These are phyloP conservation scores for Linnemannia zychae DNA, from an alignment of 192 early-diverging fungal genomes.

Conservation along the genomic window DNA sequence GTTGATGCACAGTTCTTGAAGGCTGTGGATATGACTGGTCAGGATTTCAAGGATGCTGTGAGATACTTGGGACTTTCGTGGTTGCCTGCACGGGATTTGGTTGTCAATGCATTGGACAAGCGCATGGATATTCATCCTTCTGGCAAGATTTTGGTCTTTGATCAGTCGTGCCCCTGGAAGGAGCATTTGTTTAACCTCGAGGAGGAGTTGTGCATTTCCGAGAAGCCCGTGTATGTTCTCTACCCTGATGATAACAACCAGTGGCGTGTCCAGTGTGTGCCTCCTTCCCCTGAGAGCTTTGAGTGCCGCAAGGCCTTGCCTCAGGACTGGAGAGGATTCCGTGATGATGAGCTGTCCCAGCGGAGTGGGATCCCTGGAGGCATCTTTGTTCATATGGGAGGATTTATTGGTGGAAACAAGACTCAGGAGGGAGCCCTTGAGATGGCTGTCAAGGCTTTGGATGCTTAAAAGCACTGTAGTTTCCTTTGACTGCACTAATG, in stretches of 20 bases:
- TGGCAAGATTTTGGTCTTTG: conserved; percentile 87
- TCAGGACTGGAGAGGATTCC: conserved; percentile 77
- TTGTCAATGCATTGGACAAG: conserved; percentile 76
- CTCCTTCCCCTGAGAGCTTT: conserved; percentile 41
- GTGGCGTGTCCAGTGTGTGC: conserved; percentile 48
- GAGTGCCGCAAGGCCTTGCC: conserved; percentile 53
- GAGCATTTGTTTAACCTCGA: conserved; percentile 86
- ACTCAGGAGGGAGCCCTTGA: conserved; percentile 81
- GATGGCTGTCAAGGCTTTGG: conserved; percentile 74
- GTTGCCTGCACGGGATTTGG: conserved; percentile 91
- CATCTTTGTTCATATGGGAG: conserved; percentile 88
- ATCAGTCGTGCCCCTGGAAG: conserved; percentile 94
- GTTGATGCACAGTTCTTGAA: conserved; percentile 77
- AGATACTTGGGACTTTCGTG: conserved; percentile 81
- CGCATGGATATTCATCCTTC: conserved; percentile 72
- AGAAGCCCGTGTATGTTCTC: conserved; percentile 38
- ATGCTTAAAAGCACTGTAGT: conserved; percentile 55
- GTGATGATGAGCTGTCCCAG: conserved; percentile 87
- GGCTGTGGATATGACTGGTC: conserved; percentile 82
- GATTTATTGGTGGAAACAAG: conserved; percentile 69
- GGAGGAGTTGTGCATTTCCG: conserved; percentile 64
- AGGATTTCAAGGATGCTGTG: conserved; percentile 79
- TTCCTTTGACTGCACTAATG: not conserved
- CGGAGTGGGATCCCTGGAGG: conserved; percentile 81
- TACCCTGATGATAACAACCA: conserved; percentile 43